Evolutionary conservation across 2,329 filamentous ascomycete genomes (phyloP), one percentile per base, ranked within the genome.

Genomic region (Cercospora sesami): DNA sequence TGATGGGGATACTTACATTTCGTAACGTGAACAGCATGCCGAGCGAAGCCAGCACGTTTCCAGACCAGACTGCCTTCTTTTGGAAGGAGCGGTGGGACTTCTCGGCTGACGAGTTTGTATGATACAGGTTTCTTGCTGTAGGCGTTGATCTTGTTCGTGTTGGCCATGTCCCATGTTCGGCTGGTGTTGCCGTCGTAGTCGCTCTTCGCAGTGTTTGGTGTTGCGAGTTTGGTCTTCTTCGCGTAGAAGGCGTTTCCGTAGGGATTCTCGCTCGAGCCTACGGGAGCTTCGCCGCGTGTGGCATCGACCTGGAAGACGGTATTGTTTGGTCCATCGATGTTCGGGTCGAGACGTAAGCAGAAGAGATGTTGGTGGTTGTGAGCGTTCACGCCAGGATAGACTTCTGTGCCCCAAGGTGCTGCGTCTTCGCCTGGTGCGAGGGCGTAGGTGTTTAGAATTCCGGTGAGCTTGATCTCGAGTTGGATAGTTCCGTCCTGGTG

Each of bases 291-390:
- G 0, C 90, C 90, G 0, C 85, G 83, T 0, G 88, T 85, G 0
- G 92, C 90, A 73, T 97, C 94, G 12, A 90, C 89, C 80, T 94
- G 88, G 83, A 93, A 94, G 68, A 97, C 85, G 0, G 93, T 94
- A 79, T 97, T 97, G 71, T 89, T 86, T 0, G 90, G 87, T 0
- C 94, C 94, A 77, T 97, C 94, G 65, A 97, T 87, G 76, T 94
- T 95, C 33, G 93, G 87, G 78, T 97, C 91, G 53, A 97, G 83
- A 51, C 94, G 91, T 53, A 97, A 83, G 77, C 93, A 97, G 86
- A 97, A 97, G 33, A 97, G 86, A 79, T 97, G 94, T 80, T 97
- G 93, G 80, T 97, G 94, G 82, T 97, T 97, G 82, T 97, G 94
- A 0, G 94, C 94, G 76, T 97, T 96, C 76, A 97, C 93, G 48